phyloP scores from a whole-genome alignment of 2,329 filamentous ascomycete genomes.

The Aspergillus brunneoviolaceus region DNA sequence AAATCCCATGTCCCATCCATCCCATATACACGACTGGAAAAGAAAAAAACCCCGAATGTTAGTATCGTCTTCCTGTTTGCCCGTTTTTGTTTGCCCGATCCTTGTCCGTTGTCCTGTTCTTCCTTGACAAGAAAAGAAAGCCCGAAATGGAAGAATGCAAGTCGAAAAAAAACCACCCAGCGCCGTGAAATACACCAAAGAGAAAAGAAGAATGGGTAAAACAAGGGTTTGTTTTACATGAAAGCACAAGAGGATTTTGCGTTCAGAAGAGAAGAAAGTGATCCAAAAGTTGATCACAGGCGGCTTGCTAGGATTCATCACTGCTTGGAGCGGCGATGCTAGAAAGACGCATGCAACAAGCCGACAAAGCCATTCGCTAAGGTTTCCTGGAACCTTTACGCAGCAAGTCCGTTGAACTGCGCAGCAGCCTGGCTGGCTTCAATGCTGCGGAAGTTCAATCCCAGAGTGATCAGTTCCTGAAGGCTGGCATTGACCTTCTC shows the following conservation, averaged over 20 bases:
- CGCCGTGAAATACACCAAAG: neutral
- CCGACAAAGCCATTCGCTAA: neutral
- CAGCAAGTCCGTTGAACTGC: constrained; percentile 34
- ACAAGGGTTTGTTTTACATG: neutral
- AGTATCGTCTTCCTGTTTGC: neutral
- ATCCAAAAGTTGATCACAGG: neutral
- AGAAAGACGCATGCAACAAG: neutral
- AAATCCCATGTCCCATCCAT: neutral
- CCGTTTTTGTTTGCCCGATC: neutral
- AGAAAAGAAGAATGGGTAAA: constrained; percentile 1
- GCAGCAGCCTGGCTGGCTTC: constrained; percentile 42
- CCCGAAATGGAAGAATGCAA: neutral
- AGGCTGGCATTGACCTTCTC: constrained; percentile 47
- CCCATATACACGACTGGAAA: neutral
- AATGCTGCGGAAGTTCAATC: constrained; percentile 44
- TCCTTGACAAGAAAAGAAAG: neutral
- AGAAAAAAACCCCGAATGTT: neutral
- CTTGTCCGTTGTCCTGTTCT: neutral
- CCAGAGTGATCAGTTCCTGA: constrained; percentile 45
- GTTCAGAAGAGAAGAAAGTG: neutral
- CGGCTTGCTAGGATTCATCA: neutral
- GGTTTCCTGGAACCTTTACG: constrained; percentile 24
- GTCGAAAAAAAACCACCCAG: constrained; percentile 3
- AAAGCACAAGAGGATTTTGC: neutral
- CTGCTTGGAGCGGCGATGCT: neutral